A percentile compares a stretch with the other conserved stretches of the same genome.
Evolutionary conservation across 352 stramenopile genomes (phyloP).

Genomic region (Pelagophyceae sp.): DNA sequence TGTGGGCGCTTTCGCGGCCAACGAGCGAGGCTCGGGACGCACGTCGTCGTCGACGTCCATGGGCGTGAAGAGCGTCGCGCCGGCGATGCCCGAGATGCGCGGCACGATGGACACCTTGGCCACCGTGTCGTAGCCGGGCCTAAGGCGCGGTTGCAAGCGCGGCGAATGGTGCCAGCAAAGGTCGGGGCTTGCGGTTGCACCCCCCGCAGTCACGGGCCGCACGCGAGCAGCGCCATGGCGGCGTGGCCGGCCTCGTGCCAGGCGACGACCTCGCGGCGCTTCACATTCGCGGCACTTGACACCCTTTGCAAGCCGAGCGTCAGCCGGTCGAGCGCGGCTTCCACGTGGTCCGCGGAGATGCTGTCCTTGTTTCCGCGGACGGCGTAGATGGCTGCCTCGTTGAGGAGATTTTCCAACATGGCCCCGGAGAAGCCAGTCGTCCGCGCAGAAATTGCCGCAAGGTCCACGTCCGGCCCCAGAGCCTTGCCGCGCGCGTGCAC

Average conservation of each 20-base stretch:
- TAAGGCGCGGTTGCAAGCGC: too few relatives aligned
- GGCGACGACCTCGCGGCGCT: conserved; percentile 45
- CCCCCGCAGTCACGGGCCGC: too few relatives aligned
- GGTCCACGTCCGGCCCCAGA: conserved; percentile 63
- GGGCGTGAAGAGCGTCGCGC: conserved; percentile 61
- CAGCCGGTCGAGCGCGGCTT: conserved; percentile 67
- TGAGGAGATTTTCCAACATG: conserved; percentile 87
- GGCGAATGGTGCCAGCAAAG: too few relatives aligned
- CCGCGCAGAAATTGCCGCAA: conserved; percentile 71
- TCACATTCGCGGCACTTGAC: conserved; percentile 18
- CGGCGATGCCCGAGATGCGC: conserved; percentile 28
- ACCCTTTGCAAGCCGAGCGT: conserved; percentile 73
- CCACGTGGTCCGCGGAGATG: conserved; percentile 68
- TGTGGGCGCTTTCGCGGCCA: too few relatives aligned
- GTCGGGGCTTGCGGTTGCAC: too few relatives aligned
- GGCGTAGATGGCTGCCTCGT: conserved; percentile 85
- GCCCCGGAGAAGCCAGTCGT: conserved; percentile 86
- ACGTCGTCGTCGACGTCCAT: conserved; percentile 53
- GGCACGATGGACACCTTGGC: conserved; percentile 40
- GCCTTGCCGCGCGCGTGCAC: conserved; percentile 76
- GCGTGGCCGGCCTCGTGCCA: conserved; percentile 34
- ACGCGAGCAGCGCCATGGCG: conserved; percentile 27
- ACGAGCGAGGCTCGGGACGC: too few relatives aligned
- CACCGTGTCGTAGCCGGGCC: conserved; percentile 41
- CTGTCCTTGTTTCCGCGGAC: conserved; percentile 51